Percentiles rank a stretch among this genome's conserved stretches.
phyloP scores from a whole-genome alignment of 257 asterid genomes.

The Nyctanthes arbortristis region DNA sequence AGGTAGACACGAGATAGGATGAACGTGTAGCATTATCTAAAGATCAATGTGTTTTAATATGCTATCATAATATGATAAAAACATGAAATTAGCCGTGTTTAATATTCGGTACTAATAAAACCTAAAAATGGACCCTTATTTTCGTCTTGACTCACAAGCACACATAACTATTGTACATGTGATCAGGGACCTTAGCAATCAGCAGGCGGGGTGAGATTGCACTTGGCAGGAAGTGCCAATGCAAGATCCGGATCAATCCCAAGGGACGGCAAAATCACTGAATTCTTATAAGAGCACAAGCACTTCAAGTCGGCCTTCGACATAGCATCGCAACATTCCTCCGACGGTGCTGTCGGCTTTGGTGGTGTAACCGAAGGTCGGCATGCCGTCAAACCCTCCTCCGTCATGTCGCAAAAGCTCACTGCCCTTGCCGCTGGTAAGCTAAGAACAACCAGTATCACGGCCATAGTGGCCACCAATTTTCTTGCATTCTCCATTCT shows the following conservation, averaged over 20 bases:
- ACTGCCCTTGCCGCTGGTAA: constrained; percentile 27
- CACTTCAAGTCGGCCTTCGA: constrained; percentile 58
- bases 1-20: too few relatives aligned
- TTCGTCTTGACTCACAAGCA: too few relatives aligned
- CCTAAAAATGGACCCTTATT: too few relatives aligned
- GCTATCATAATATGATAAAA: too few relatives aligned
- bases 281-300: constrained; percentile 60
- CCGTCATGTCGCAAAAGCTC: constrained; percentile 56
- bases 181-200: constrained; percentile 30
- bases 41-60: too few relatives aligned
- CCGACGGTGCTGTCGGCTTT: constrained; percentile 46
- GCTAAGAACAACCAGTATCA: constrained; percentile 20
- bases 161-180: too few relatives aligned
- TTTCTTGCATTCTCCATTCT: constrained; percentile 16
- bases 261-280: constrained; percentile 54
- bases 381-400: constrained; percentile 57
- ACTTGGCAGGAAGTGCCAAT: constrained; percentile 64
- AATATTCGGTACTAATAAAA: too few relatives aligned
- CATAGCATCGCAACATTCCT: constrained; percentile 59
- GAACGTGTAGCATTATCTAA: too few relatives aligned
- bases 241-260: constrained; percentile 86
- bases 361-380: constrained; percentile 60
- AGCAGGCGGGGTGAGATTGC: constrained; percentile 50
- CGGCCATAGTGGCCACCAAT: constrained; percentile 25
- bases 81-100: too few relatives aligned